Percentiles rank a stretch among this genome's conserved stretches.
phyloP scores from a whole-genome alignment of 2,329 filamentous ascomycete species.

The Calonectria multiphialidica region DNA sequence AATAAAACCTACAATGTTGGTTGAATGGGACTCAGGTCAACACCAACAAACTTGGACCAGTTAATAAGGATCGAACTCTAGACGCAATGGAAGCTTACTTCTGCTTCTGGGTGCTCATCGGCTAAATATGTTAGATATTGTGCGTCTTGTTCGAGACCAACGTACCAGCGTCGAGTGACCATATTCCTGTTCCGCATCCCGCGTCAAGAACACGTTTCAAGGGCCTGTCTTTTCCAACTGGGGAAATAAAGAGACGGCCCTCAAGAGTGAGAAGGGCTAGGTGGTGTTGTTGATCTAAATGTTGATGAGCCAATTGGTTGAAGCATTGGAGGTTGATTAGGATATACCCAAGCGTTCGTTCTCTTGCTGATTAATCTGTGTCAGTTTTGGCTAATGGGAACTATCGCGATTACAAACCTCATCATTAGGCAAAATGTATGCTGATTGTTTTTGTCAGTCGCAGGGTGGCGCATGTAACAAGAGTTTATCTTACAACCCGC shows the following conservation, averaged over 20 bases:
- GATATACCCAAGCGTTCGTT: slow-evolving; percentile 21
- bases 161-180: slow-evolving; percentile 28
- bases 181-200: slow-evolving; percentile 29
- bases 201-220: slow-evolving; percentile 20
- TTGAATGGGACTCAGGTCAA: slow-evolving; percentile 32
- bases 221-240: background rate
- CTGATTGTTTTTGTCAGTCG: background rate
- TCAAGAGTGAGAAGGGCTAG: slow-evolving; percentile 17
- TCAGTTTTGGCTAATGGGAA: background rate
- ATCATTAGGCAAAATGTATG: slow-evolving; percentile 27
- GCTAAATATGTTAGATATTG: background rate
- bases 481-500: background rate
- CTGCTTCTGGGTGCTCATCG: slow-evolving; percentile 26
- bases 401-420: background rate
- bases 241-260: slow-evolving; percentile 6
- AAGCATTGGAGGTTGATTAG: too few relatives aligned
- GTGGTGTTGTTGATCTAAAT: slow-evolving; percentile 26
- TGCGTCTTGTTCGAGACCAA: too few relatives aligned
- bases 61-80: background rate
- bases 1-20: slow-evolving; percentile 27
- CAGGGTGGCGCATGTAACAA: too few relatives aligned
- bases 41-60: slow-evolving; percentile 18
- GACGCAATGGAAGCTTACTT: background rate
- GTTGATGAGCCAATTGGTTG: background rate
- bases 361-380: background rate